Evolutionary conservation across 2,329 filamentous ascomycete species (phyloP).

Genomic region (Colletotrichum eremochloae): DNA sequence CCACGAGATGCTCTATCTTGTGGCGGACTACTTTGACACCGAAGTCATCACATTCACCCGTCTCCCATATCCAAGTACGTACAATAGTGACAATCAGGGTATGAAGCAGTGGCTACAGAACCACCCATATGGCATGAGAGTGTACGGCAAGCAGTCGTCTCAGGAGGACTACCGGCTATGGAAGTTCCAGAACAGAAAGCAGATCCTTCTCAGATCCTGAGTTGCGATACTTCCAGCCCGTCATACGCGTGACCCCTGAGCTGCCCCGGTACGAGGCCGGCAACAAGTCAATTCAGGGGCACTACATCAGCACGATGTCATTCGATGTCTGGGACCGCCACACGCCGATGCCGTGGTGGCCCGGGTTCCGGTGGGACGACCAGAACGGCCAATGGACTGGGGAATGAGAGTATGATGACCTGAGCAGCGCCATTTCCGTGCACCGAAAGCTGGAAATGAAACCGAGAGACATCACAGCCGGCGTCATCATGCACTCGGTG

Average conservation of each 20-base stretch:
- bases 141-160: background rate
- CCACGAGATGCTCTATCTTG: conserved; percentile 34
- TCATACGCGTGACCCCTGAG: background rate
- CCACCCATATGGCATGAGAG: conserved; percentile 20
- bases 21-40: conserved; percentile 24
- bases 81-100: background rate
- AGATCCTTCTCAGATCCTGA: conserved; percentile 19
- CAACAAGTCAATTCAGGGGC: background rate
- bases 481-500: background rate
- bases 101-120: background rate
- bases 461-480: background rate
- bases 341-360: conserved; percentile 36
- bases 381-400: background rate
- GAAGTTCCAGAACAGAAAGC: background rate
- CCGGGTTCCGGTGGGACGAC: conserved; percentile 5
- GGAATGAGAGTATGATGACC: background rate
- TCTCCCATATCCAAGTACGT: background rate
- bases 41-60: conserved; percentile 33
- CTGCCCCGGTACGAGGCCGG: background rate
- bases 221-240: conserved; percentile 23
- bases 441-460: background rate
- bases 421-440: background rate
- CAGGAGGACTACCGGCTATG: background rate
- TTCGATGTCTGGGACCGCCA: conserved; percentile 29
- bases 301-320: background rate